Conservation (phyloP, 2,329 filamentous ascomycete genomes). For the Alternaria angustiovoidea region DNA sequence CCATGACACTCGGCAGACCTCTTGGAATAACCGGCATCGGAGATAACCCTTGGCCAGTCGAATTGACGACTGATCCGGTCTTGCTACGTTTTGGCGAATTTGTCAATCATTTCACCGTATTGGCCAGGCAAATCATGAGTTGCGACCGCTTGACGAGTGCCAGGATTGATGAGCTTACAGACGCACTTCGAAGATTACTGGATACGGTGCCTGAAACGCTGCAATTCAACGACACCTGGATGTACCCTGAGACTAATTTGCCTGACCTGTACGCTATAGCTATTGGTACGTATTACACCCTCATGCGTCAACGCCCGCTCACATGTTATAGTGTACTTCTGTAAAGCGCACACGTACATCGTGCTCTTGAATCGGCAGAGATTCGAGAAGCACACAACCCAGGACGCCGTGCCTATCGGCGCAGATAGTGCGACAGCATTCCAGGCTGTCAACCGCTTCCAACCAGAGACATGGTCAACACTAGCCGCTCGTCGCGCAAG, state of each 20-base stretch:
- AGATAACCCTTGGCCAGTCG: conserved; percentile 58
- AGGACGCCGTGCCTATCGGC: background rate
- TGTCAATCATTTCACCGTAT: conserved; percentile 57
- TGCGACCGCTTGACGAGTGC: conserved; percentile 53
- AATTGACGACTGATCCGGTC: conserved; percentile 55
- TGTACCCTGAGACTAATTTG: conserved; percentile 46
- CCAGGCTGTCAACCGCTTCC: conserved; percentile 25
- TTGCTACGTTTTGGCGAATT: conserved; percentile 57
- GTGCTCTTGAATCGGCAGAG: conserved; percentile 60
- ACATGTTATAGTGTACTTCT: conserved; percentile 52
- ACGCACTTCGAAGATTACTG: conserved; percentile 53
- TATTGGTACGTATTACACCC: conserved; percentile 52
- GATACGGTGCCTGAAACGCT: conserved; percentile 59
- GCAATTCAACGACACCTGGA: conserved; percentile 58
- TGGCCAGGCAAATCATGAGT: conserved; percentile 58
- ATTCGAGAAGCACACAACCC: conserved; percentile 24
- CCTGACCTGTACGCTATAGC: conserved; percentile 57
- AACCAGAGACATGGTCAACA: conserved; percentile 22
- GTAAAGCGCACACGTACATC: conserved; percentile 59
- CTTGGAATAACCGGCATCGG: conserved; percentile 60
- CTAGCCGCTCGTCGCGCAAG: conserved; percentile 47
- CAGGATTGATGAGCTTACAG: conserved; percentile 59
- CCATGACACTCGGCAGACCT: conserved; percentile 59
- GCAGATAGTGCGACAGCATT: conserved; percentile 15
- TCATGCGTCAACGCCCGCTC: no score